These are phyloP conservation scores for Spinacia oleracea DNA, from an alignment of 179 eudicot species.

Conservation along the genomic window DNA sequence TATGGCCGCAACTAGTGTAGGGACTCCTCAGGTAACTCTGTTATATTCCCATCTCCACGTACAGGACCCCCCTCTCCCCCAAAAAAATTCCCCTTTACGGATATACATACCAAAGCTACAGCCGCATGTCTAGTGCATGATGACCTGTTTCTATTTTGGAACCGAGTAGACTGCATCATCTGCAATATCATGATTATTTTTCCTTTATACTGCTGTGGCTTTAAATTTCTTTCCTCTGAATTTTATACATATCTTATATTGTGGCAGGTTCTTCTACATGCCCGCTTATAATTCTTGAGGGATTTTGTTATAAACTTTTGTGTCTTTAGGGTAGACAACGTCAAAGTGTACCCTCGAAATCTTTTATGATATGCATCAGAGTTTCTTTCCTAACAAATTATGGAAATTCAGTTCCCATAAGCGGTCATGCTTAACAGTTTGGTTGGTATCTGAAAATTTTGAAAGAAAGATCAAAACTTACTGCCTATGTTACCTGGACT, in stretches of 20 bases:
- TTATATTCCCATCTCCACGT: neutral
- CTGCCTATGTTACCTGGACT: neutral
- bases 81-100: neutral
- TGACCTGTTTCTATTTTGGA: neutral
- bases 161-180: neutral
- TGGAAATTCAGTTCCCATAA: neutral
- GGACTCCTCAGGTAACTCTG: constrained; percentile 83
- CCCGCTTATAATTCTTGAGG: neutral
- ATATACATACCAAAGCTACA: neutral
- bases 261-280: neutral
- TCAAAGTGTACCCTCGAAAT: neutral
- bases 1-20: constrained; percentile 99
- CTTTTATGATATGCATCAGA: neutral
- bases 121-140: no score
- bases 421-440: neutral
- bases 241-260: neutral
- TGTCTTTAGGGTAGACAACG: neutral
- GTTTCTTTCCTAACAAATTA: neutral
- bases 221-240: neutral
- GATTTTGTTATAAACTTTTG: neutral
- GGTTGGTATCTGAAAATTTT: neutral
- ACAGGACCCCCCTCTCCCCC: neutral
- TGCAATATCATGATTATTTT: neutral
- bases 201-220: neutral
- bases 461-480: no score